A percentile compares a stretch with the other conserved stretches of the same genome.
Evolutionary conservation across 2,329 filamentous ascomycete genomes (phyloP).

Genomic region (Dothistroma pini): DNA sequence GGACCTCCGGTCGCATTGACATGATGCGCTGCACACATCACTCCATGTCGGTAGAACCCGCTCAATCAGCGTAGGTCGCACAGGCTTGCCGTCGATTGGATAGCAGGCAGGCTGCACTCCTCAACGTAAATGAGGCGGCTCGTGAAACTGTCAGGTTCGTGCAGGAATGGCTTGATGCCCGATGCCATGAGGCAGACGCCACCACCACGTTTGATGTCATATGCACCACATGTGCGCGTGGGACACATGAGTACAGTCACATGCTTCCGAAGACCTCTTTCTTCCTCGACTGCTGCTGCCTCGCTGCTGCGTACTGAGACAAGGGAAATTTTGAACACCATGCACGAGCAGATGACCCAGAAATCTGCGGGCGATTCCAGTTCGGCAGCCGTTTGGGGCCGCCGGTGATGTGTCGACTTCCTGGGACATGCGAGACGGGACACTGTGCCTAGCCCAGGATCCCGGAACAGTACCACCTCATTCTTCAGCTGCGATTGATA

Average conservation of each 20-base stretch:
- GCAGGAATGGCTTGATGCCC: background rate
- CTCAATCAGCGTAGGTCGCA: background rate
- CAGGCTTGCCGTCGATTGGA: background rate
- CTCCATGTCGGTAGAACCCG: too few relatives aligned
- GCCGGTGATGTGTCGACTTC: background rate
- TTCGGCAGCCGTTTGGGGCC: background rate
- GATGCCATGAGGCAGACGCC: conserved; percentile 13
- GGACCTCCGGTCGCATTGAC: background rate
- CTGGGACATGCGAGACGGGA: background rate
- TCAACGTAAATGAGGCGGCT: background rate
- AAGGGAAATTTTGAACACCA: background rate
- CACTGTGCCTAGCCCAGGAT: background rate
- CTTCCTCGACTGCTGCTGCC: too few relatives aligned
- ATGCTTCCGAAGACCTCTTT: too few relatives aligned
- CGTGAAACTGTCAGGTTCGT: background rate
- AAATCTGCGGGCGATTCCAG: background rate
- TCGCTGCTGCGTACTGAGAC: too few relatives aligned
- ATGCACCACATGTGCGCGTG: conserved; percentile 1
- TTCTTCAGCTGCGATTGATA: conserved; percentile 1
- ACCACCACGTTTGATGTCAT: conserved; percentile 16
- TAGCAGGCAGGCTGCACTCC: background rate
- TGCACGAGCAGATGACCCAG: background rate
- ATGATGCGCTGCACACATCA: background rate
- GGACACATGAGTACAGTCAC: too few relatives aligned
- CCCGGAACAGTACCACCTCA: conserved; percentile 7